Conservation (phyloP, 148 eudicot species). For the Bassia scoparia region DNA sequence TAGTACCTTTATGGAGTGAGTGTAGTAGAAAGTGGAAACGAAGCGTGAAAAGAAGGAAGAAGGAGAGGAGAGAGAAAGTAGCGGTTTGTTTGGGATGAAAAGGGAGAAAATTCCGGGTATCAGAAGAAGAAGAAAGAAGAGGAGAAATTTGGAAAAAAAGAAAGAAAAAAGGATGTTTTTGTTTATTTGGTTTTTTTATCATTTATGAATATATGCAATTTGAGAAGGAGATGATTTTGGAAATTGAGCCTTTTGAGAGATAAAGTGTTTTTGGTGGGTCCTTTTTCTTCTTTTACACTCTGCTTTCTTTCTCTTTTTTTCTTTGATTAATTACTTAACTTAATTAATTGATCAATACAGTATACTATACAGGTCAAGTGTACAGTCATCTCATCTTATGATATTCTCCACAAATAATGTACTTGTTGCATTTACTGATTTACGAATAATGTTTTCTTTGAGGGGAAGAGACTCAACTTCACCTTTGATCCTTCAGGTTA, state of each 20-base stretch:
- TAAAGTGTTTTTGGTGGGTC: constrained; percentile 8
- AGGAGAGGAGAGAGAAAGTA: neutral
- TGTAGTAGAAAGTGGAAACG: neutral
- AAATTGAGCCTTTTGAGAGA: constrained; percentile 12
- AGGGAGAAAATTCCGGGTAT: constrained; percentile 7
- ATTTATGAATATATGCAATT: too few species aligned
- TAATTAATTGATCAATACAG: too few species aligned
- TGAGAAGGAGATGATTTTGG: constrained; percentile 16
- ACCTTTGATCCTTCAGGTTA: too few species aligned
- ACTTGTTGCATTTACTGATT: too few species aligned
- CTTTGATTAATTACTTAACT: too few species aligned
- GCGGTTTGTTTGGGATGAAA: neutral
- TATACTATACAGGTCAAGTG: too few species aligned
- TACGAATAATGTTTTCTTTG: too few species aligned
- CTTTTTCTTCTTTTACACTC: neutral
- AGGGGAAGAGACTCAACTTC: too few species aligned
- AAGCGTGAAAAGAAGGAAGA: neutral
- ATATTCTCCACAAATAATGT: too few species aligned
- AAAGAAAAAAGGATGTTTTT: constrained; percentile 5
- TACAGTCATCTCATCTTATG: too few species aligned
- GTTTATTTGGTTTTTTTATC: neutral
- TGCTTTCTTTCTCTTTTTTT: neutral
- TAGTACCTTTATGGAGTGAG: neutral
- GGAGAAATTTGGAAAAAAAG: neutral
- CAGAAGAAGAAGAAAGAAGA: neutral